Conservation (phyloP, 1,139 yeast species). For the Suhomyces bribrorum region DNA sequence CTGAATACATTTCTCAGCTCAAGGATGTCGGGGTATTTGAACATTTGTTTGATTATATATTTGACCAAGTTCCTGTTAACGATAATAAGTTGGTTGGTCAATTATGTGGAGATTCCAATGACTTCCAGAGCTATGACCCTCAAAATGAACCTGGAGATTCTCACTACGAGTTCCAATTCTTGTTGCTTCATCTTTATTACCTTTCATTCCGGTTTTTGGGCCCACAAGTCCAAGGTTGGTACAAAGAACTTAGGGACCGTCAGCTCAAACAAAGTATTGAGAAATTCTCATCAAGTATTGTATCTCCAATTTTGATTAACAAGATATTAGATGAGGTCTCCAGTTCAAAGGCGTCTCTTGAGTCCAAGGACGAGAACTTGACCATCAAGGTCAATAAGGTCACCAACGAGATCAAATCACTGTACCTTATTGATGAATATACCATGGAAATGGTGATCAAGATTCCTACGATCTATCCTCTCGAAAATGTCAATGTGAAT, state of each 20-base stretch:
- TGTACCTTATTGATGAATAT: constrained; percentile 84
- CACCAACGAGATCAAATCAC: constrained; percentile 70
- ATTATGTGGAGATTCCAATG: constrained; percentile 23
- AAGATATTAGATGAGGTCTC: constrained; percentile 60
- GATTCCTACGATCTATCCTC: constrained; percentile 73
- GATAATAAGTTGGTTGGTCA: constrained; percentile 34
- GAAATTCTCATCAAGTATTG: constrained; percentile 55
- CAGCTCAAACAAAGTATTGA: constrained; percentile 61
- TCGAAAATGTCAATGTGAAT: constrained; percentile 68
- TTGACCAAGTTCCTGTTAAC: constrained; percentile 49
- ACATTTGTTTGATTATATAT: constrained; percentile 49
- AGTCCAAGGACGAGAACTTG: constrained; percentile 55
- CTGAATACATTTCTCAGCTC: constrained; percentile 59
- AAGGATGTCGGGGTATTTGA: constrained; percentile 48
- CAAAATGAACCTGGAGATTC: constrained; percentile 22
- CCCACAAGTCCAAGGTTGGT: constrained; percentile 73
- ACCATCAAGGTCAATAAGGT: constrained; percentile 62
- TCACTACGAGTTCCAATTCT: constrained; percentile 30
- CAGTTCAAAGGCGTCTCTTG: constrained; percentile 37
- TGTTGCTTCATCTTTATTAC: constrained; percentile 59
- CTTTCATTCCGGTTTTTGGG: constrained; percentile 61
- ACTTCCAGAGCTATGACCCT: constrained; percentile 23
- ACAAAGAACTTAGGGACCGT: constrained; percentile 56
- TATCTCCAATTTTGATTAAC: constrained; percentile 66
- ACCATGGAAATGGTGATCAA: constrained; percentile 76